A percentile compares a stretch with the other conserved stretches of the same genome.
phyloP scores from a whole-genome alignment of 2,329 filamentous ascomycete species.

The Cadophora gregata region DNA sequence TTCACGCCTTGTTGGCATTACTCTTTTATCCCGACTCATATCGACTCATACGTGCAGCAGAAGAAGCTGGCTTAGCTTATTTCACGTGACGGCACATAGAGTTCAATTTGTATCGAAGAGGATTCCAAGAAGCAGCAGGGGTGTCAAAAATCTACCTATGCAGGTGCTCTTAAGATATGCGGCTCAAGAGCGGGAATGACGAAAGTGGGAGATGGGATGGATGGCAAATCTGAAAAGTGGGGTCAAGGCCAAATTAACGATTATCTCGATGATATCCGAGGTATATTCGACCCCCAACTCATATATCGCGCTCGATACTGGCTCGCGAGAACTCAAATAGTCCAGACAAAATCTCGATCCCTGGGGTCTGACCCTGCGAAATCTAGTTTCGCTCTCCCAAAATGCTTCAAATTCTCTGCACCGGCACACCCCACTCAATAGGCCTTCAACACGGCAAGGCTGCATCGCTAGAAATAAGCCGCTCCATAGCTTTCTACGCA shows the following conservation, averaged over 20 bases:
- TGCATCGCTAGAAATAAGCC: constrained; percentile 43
- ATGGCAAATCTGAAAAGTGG: neutral
- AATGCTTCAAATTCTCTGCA: constrained; percentile 34
- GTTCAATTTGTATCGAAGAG: too few species aligned
- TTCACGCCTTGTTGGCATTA: neutral
- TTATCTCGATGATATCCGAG: neutral
- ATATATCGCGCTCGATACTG: neutral
- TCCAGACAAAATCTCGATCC: too few species aligned
- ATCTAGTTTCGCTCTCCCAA: neutral
- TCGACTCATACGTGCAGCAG: neutral
- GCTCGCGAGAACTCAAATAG: too few species aligned
- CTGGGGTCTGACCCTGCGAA: neutral
- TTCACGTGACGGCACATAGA: neutral
- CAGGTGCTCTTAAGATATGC: neutral
- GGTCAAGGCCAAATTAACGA: neutral
- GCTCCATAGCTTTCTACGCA: constrained; percentile 47
- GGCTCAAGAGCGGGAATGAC: neutral
- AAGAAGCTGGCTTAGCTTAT: neutral
- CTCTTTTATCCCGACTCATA: neutral
- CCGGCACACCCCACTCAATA: constrained; percentile 42
- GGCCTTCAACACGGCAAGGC: constrained; percentile 45
- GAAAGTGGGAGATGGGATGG: constrained; percentile 9
- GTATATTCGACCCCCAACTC: neutral
- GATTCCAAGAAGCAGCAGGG: too few species aligned
- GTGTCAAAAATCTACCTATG: too few species aligned